A percentile compares a stretch with the other conserved stretches of the same genome.
Conservation (phyloP, 1,139 yeast genomes). For the Nakaseomyces glabratus region DNA sequence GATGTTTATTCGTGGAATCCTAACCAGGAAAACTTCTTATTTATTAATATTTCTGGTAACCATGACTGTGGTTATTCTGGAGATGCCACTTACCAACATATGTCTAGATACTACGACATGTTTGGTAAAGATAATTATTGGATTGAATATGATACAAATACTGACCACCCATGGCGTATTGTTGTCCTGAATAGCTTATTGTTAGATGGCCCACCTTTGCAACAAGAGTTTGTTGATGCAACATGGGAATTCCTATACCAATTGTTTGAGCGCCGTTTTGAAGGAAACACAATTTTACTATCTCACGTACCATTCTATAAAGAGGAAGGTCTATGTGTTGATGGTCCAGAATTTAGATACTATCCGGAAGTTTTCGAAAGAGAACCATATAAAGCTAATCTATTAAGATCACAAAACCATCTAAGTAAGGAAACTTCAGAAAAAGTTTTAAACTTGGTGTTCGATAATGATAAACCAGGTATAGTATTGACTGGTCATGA, state of each 20-base stretch:
- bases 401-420: slow-evolving; percentile 81
- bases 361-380: slow-evolving; percentile 43
- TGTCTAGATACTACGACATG: slow-evolving; percentile 61
- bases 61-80: slow-evolving; percentile 96
- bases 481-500: slow-evolving; percentile 90
- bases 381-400: slow-evolving; percentile 61
- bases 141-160: slow-evolving; percentile 54
- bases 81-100: slow-evolving; percentile 86
- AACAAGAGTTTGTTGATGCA: slow-evolving; percentile 54
- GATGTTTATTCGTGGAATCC: slow-evolving; percentile 62
- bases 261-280: slow-evolving; percentile 44
- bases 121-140: slow-evolving; percentile 85
- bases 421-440: slow-evolving; percentile 58
- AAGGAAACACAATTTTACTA: slow-evolving; percentile 72
- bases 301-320: slow-evolving; percentile 90
- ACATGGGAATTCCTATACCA: slow-evolving; percentile 67
- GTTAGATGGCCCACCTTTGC: slow-evolving; percentile 84
- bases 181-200: slow-evolving; percentile 78
- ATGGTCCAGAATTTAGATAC: slow-evolving; percentile 69
- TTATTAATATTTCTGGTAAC: slow-evolving; percentile 83
- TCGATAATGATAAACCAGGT: slow-evolving; percentile 60
- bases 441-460: slow-evolving; percentile 56
- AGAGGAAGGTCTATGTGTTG: slow-evolving; percentile 69
- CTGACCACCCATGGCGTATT: slow-evolving; percentile 66
- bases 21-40: slow-evolving; percentile 35